These are phyloP conservation scores for Saccharomycopsis guyanensis DNA, from an alignment of 805 yeast species.

Conservation along the genomic window DNA sequence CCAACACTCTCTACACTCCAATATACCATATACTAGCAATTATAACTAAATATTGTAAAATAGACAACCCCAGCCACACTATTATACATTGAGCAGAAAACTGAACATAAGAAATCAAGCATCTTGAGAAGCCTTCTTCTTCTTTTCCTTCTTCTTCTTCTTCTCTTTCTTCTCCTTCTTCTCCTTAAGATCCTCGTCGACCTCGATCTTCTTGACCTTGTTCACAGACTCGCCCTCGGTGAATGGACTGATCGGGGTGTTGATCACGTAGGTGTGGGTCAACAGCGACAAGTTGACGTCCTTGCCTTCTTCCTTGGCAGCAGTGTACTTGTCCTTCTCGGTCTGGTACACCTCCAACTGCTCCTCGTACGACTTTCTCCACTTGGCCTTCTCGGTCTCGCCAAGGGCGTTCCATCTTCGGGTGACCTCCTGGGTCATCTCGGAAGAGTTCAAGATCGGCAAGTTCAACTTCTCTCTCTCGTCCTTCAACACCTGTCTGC, in stretches of 20 bases:
- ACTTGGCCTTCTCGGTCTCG: slow-evolving; percentile 61
- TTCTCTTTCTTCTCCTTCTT: slow-evolving; percentile 13
- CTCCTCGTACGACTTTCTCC: slow-evolving; percentile 51
- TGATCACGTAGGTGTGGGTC: slow-evolving; percentile 12
- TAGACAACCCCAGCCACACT: too few relatives aligned
- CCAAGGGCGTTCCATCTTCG: slow-evolving; percentile 69
- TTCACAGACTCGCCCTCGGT: slow-evolving; percentile 8
- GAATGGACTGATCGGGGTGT: slow-evolving; percentile 17
- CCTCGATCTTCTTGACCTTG: slow-evolving; percentile 2
- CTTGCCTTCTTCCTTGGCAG: slow-evolving; percentile 24
- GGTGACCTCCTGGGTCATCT: slow-evolving; percentile 71
- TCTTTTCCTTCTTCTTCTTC: slow-evolving; percentile 7
- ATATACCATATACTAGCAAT: too few relatives aligned
- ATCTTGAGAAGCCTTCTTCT: too few relatives aligned
- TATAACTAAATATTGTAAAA: too few relatives aligned
- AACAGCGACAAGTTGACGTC: slow-evolving; percentile 13
- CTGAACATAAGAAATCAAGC: too few relatives aligned
- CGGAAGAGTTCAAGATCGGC: slow-evolving; percentile 63
- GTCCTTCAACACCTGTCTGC: slow-evolving; percentile 61
- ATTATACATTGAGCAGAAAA: too few relatives aligned
- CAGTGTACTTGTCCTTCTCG: slow-evolving; percentile 39
- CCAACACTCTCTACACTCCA: too few relatives aligned
- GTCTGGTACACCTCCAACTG: slow-evolving; percentile 39
- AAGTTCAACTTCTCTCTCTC: slow-evolving; percentile 55
- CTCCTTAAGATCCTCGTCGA: not conserved